phyloP scores from a whole-genome alignment of 148 eudicot species.

The Rhododendron ovatum region DNA sequence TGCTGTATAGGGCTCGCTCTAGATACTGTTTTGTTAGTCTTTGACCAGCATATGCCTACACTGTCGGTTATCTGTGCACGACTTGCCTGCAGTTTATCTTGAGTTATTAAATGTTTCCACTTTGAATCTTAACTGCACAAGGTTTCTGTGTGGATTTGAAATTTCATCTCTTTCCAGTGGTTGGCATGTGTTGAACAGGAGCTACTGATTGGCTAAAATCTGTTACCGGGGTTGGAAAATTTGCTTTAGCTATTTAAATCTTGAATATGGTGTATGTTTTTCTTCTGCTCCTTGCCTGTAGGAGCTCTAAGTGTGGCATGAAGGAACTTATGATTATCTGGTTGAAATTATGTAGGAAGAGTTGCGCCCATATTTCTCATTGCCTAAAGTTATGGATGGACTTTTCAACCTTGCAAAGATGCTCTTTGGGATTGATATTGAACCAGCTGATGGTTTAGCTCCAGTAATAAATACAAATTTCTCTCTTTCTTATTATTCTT shows the following conservation, averaged over 20 bases:
- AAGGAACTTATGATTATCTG: conserved; percentile 1
- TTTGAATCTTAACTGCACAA: not conserved
- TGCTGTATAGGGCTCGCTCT: not conserved
- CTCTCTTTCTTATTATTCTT: not conserved
- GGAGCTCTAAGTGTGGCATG: not conserved
- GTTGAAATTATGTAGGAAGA: conserved; percentile 59
- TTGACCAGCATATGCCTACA: not conserved
- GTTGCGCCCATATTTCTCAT: conserved; percentile 90
- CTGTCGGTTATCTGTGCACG: not conserved
- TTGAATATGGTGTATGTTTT: not conserved
- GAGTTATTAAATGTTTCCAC: not conserved
- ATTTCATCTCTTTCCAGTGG: not conserved
- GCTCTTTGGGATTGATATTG: conserved; percentile 71
- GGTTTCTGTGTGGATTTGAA: not conserved
- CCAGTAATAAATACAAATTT: conserved; percentile 17
- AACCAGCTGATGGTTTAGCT: conserved; percentile 90
- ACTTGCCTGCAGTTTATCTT: not conserved
- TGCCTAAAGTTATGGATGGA: conserved; percentile 99
- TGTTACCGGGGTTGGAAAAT: not conserved
- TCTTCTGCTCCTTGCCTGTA: not conserved
- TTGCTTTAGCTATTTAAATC: not conserved
- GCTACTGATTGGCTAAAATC: not conserved
- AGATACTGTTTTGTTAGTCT: not conserved
- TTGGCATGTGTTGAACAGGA: not conserved
- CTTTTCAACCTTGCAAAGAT: conserved; percentile 79